Evolutionary conservation across 495 filamentous ascomycete species (phyloP), one percentile per base, ranked within the genome.

Genomic region (Darksidea phi): DNA sequence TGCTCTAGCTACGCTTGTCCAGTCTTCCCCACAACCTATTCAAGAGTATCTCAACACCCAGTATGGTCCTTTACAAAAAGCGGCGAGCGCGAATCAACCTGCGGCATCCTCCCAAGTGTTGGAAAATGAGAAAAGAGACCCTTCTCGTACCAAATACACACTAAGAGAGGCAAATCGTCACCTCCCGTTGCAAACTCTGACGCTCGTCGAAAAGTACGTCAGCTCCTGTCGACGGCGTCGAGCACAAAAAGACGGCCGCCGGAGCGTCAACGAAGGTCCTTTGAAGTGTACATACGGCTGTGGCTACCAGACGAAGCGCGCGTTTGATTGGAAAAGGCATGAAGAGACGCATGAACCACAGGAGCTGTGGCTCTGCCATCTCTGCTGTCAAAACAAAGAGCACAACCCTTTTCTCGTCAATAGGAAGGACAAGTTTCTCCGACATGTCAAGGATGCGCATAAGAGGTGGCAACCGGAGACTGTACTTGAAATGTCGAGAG

Each of bases 301-400:
- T 45, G 61, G 66, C 8, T 68, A 68, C 38, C 61, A 48, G 6
- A 68, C 61, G 18, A 61, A 54, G 28, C 55, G 61, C 20, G 25
- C 52, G 0, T 64, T 53, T 41, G 66, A 68, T 32, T 68, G 66
- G 66, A 57, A 46, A 56, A 42, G 66, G 2, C 66, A 68, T 46
- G 66, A 68, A 50, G 66, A 68, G 20, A 68, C 57, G 11, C 61
- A 68, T 49, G 61, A 68, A 34, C 66, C 66, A 1, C 66, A 68
- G 37, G 57, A 68, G 32, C 41, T 68, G 10, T 68, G 66, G 66
- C 34, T 65, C 13, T 68, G 66, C 28, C 15, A 49, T 26, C 23
- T 63, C 49, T 67, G 64, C 25, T 8, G 17, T 1, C 54, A 63
- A 11, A 53, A 32, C 17, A 11, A 36, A 6, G 41, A 50, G 6